These are phyloP conservation scores for Paxillus involutus DNA, from an alignment of 768 basidiomycete genomes.

Conservation along the genomic window DNA sequence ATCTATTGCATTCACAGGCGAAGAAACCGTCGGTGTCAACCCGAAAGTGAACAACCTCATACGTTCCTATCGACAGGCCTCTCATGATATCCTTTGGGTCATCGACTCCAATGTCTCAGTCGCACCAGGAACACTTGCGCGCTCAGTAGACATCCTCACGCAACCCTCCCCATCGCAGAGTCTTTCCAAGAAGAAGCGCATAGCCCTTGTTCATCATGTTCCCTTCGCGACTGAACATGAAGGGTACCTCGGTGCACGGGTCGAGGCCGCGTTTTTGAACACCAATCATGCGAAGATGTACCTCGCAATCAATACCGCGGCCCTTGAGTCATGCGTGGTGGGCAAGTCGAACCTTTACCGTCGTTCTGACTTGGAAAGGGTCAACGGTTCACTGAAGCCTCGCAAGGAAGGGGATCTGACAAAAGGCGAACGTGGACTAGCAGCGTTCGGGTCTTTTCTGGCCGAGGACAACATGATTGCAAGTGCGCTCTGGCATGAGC, in stretches of 20 bases:
- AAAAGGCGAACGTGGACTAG: conserved; percentile 51
- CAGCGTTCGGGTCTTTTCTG: conserved; percentile 82
- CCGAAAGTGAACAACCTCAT: conserved; percentile 98
- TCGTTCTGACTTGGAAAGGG: conserved; percentile 79
- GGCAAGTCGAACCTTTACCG: conserved; percentile 96
- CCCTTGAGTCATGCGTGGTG: conserved; percentile 92
- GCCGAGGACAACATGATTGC: conserved; percentile 99
- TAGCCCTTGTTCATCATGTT: conserved; percentile 93
- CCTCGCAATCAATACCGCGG: conserved; percentile 86
- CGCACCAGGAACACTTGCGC: conserved; percentile 74
- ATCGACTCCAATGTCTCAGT: conserved; percentile 93
- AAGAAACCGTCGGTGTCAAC: conserved; percentile 85
- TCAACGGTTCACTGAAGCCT: conserved; percentile 67
- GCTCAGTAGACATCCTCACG: conserved; percentile 77
- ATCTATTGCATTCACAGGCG: conserved; percentile 48
- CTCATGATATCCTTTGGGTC: conserved; percentile 92
- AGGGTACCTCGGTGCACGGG: conserved; percentile 67
- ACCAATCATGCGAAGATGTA: conserved; percentile 99
- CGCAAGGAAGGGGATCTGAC: conserved; percentile 20
- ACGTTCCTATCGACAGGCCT: conserved; percentile 75
- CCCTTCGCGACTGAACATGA: conserved; percentile 82
- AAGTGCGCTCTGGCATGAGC: conserved; percentile 88
- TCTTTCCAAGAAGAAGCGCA: conserved; percentile 42
- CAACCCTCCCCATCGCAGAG: conserved; percentile 37
- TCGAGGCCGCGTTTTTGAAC: conserved; percentile 95